A percentile compares a stretch with the other conserved stretches of the same genome.
Evolutionary conservation across 2,329 filamentous ascomycete species (phyloP).

Genomic region (Ophiostoma perfectum): DNA sequence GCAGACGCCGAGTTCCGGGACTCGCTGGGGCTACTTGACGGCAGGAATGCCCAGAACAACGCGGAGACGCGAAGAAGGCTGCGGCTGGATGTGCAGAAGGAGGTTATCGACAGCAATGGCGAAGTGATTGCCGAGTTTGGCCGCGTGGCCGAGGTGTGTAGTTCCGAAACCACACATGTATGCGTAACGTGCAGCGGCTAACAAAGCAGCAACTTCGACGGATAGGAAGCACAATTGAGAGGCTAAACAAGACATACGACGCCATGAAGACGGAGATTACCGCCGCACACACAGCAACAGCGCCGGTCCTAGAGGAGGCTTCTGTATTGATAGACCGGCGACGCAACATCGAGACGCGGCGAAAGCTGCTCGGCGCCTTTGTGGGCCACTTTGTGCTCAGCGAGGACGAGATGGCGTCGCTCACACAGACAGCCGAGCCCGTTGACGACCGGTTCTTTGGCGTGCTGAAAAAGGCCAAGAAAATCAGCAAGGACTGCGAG

Average conservation of each 20-base stretch:
- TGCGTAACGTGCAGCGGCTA: background rate
- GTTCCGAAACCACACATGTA: background rate
- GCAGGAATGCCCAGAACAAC: conserved; percentile 64
- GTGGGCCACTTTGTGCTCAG: conserved; percentile 77
- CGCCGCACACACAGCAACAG: conserved; percentile 68
- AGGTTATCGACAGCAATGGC: conserved; percentile 89
- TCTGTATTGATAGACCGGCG: conserved; percentile 66
- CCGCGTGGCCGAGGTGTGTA: conserved; percentile 71
- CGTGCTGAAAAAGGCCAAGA: conserved; percentile 71
- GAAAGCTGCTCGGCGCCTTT: conserved; percentile 71
- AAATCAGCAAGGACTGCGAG: conserved; percentile 82
- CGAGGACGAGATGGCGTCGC: conserved; percentile 67
- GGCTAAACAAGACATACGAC: conserved; percentile 71
- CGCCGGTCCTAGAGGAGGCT: conserved; percentile 71
- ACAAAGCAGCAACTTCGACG: conserved; percentile 70
- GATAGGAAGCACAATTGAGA: conserved; percentile 72
- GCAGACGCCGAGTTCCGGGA: conserved; percentile 88
- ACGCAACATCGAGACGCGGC: conserved; percentile 70
- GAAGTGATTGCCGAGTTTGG: conserved; percentile 85
- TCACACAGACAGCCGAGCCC: conserved; percentile 74
- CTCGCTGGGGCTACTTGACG: conserved; percentile 71
- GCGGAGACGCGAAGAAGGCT: conserved; percentile 73
- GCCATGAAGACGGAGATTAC: conserved; percentile 74
- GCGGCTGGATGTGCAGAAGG: conserved; percentile 77
- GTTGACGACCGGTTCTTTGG: conserved; percentile 82